Percentiles rank a stretch among this genome's conserved stretches.
These are phyloP conservation scores for Lagerstroemia speciosa DNA, from an alignment of 345 rosid genomes.

Conservation along the genomic window DNA sequence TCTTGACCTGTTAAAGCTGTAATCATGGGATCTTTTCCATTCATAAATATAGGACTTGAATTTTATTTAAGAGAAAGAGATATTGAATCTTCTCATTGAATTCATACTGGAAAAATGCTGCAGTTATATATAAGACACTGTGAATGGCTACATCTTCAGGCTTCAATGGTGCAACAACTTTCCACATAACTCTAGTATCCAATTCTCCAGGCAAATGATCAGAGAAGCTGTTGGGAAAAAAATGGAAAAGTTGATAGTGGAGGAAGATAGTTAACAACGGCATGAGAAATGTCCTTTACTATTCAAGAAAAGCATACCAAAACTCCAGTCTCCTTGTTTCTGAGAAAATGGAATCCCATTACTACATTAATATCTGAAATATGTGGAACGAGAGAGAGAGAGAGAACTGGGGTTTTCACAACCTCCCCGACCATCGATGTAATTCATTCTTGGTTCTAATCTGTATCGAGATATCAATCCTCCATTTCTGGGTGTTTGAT, in stretches of 20 bases:
- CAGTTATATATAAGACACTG: no score
- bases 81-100: no score
- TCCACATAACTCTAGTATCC: not conserved
- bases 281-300: not conserved
- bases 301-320: constrained; percentile 2
- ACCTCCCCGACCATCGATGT: not conserved
- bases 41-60: no score
- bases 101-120: no score
- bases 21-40: no score
- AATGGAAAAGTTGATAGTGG: not conserved
- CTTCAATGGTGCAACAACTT: not conserved
- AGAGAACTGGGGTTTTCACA: not conserved
- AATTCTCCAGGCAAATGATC: not conserved
- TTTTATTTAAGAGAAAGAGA: no score
- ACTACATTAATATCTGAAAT: not conserved
- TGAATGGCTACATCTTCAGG: no score
- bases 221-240: not conserved
- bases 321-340: not conserved
- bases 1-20: no score
- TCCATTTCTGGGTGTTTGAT: not conserved
- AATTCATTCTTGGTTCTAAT: not conserved
- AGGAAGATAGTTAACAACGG: not conserved
- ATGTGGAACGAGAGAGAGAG: not conserved
- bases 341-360: not conserved
- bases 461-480: no score